Percentiles rank a stretch among this genome's conserved stretches.
Conservation (phyloP, 73 alveolate genomes). For the Paramecium biaurelia region DNA sequence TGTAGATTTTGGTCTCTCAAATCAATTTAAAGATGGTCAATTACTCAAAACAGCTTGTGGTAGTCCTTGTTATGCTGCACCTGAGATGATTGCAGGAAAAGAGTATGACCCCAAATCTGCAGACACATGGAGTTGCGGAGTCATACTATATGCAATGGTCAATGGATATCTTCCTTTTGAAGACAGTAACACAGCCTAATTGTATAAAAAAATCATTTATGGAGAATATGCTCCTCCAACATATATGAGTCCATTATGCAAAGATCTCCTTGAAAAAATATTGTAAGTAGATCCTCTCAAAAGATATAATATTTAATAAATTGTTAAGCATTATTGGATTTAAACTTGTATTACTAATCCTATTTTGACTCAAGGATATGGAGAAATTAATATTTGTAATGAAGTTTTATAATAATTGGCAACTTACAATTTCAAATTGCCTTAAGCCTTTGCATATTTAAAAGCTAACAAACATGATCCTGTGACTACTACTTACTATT, state of each 20-base stretch:
- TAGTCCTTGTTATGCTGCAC: conserved; percentile 79
- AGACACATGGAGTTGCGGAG: conserved; percentile 79
- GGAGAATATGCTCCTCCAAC: conserved; percentile 70
- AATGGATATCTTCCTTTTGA: conserved; percentile 66
- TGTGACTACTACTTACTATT: conserved; percentile 85
- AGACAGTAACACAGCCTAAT: conserved; percentile 62
- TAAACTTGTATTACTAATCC: neutral
- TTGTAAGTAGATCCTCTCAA: conserved; percentile 88
- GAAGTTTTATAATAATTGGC: conserved; percentile 50
- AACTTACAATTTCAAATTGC: conserved; percentile 67
- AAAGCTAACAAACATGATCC: conserved; percentile 84
- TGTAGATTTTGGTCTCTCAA: conserved; percentile 72
- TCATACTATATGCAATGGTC: conserved; percentile 64
- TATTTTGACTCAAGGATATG: conserved; percentile 54
- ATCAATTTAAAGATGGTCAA: conserved; percentile 63
- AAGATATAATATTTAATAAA: conserved; percentile 83
- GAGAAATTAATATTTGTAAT: neutral
- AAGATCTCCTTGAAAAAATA: conserved; percentile 83
- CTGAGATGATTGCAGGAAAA: conserved; percentile 76
- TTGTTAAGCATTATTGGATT: conserved; percentile 91
- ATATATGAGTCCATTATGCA: conserved; percentile 55
- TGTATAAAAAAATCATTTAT: conserved; percentile 66
- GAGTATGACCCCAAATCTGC: conserved; percentile 64
- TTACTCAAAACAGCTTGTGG: conserved; percentile 73
- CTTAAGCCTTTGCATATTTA: conserved; percentile 71